Evolutionary conservation across 768 basidiomycete species (phyloP).

Genomic region (Mycena rosella): DNA sequence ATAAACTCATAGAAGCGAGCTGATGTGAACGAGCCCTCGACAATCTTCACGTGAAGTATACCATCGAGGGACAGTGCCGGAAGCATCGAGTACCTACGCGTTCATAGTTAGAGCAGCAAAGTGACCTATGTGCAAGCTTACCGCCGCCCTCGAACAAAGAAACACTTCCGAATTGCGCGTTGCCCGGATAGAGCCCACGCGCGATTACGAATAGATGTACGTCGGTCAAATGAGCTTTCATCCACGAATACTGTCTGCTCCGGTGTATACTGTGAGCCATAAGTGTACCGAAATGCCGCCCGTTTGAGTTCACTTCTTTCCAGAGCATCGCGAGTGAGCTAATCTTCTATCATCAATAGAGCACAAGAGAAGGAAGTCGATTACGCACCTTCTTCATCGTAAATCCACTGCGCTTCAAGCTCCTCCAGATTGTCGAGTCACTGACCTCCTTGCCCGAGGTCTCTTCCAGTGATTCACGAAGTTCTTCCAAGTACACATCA

Average conservation of each 20-base stretch:
- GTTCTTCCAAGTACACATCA: conserved; percentile 40
- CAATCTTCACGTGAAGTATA: no score
- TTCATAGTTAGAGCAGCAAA: not conserved
- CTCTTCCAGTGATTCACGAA: conserved; percentile 39
- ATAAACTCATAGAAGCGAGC: conserved; percentile 48
- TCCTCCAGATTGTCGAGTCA: no score
- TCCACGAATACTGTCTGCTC: conserved; percentile 51
- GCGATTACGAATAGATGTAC: conserved; percentile 34
- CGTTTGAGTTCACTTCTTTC: conserved; percentile 7
- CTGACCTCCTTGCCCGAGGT: no score
- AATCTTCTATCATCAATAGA: not conserved
- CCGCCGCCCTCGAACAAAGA: conserved; percentile 46
- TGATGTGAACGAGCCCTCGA: conserved; percentile 45
- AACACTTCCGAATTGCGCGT: conserved; percentile 42
- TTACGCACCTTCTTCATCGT: no score
- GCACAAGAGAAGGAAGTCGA: conserved; percentile 21
- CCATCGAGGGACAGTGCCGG: conserved; percentile 51
- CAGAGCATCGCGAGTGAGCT: conserved; percentile 14
- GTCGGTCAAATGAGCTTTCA: conserved; percentile 48
- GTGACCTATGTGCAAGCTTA: conserved; percentile 10
- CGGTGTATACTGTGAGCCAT: conserved; percentile 33
- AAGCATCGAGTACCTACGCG: conserved; percentile 48
- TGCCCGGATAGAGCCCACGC: no score
- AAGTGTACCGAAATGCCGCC: conserved; percentile 13
- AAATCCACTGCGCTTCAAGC: no score